phyloP scores from a whole-genome alignment of 257 asterid species.

The Przewalskia tangutica region DNA sequence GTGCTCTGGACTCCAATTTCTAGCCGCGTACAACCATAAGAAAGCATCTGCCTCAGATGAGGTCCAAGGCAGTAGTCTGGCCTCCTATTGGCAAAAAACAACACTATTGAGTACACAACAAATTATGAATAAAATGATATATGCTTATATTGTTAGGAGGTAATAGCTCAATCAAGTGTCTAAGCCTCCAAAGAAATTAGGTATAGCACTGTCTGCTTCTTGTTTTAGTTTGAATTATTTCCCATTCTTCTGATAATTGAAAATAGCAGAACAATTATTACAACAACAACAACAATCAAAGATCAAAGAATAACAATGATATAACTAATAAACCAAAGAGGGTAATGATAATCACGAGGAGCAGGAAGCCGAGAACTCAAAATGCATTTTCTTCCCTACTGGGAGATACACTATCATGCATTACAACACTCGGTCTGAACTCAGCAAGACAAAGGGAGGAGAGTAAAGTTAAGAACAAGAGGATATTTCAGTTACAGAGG shows the following conservation, averaged over 20 bases:
- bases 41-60: slow-evolving; percentile 96
- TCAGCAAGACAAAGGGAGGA: background rate
- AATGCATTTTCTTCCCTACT: background rate
- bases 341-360: background rate
- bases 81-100: slow-evolving; percentile 40
- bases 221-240: background rate
- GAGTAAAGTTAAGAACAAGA: background rate
- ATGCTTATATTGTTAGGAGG: background rate
- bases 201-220: background rate
- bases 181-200: background rate
- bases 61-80: slow-evolving; percentile 99
- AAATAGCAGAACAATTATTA: background rate
- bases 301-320: background rate
- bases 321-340: background rate
- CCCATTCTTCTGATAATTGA: background rate
- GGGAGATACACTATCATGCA: background rate
- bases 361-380: background rate
- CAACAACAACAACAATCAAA: background rate
- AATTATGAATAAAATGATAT: background rate
- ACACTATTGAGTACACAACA: slow-evolving; percentile 13
- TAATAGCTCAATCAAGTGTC: background rate
- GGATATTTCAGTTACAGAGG: background rate
- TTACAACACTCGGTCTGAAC: background rate
- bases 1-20: slow-evolving; percentile 99
- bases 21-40: slow-evolving; percentile 88